phyloP scores from a whole-genome alignment of 345 rosid species.

The Isatis tinctoria region DNA sequence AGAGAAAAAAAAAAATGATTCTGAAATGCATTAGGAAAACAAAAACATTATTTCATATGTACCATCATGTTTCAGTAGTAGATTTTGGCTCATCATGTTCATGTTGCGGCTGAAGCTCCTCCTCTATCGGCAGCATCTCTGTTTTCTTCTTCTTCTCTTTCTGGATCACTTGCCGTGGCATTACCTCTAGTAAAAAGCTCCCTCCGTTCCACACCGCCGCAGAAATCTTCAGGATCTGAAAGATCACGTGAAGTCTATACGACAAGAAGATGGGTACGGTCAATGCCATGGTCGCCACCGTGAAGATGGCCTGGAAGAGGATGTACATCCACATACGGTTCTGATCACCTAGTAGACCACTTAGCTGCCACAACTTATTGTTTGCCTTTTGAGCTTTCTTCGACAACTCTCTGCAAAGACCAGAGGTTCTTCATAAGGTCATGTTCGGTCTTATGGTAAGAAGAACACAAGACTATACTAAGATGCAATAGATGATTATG shows the following conservation, averaged over 20 bases:
- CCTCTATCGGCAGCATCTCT: slow-evolving; percentile 33
- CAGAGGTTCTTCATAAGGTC: background rate
- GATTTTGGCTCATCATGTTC: slow-evolving; percentile 7
- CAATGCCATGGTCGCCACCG: slow-evolving; percentile 92
- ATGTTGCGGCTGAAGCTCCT: background rate
- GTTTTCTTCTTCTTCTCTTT: slow-evolving; percentile 73
- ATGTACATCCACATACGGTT: slow-evolving; percentile 80
- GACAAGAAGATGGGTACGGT: slow-evolving; percentile 90
- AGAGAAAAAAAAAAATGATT: background rate
- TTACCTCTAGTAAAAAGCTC: slow-evolving; percentile 79
- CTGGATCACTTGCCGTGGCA: slow-evolving; percentile 85
- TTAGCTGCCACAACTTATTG: slow-evolving; percentile 76
- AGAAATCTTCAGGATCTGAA: slow-evolving; percentile 82
- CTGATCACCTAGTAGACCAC: slow-evolving; percentile 85
- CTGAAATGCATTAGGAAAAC: background rate
- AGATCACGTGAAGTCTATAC: slow-evolving; percentile 56
- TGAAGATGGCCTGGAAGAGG: slow-evolving; percentile 67
- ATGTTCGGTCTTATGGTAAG: background rate
- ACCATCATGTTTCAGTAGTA: slow-evolving; percentile 24
- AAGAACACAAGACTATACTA: background rate
- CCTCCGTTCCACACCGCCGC: slow-evolving; percentile 95
- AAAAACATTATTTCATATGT: background rate
- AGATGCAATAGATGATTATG: background rate
- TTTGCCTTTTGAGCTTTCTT: slow-evolving; percentile 89
- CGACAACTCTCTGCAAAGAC: slow-evolving; percentile 60